phyloP scores from a whole-genome alignment of 192 early-diverging fungal species.

The Backusella tuberculispora region DNA sequence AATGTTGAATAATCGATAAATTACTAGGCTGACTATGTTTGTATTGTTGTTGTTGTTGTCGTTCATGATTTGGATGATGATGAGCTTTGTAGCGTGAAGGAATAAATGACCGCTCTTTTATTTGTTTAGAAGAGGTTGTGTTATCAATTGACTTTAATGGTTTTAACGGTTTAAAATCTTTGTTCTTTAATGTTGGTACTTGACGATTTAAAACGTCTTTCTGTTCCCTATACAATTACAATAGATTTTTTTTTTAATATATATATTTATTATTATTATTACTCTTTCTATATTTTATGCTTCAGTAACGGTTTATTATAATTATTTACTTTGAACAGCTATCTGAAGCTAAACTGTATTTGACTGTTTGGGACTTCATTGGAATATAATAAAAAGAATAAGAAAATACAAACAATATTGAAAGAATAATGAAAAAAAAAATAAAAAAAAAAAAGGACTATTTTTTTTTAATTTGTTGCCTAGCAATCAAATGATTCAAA shows the following conservation, averaged over 20 bases:
- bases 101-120: not conserved
- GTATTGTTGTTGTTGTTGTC: not conserved
- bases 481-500: slow-evolving; percentile 6
- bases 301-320: not conserved
- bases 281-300: not conserved
- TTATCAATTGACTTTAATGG: slow-evolving; percentile 1
- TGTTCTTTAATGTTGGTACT: not conserved
- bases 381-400: not conserved
- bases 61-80: not conserved
- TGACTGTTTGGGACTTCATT: not conserved
- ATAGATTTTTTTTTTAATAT: not conserved
- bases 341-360: not conserved
- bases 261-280: not conserved
- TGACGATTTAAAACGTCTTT: not conserved
- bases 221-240: not conserved
- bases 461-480: not conserved
- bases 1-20: slow-evolving; percentile 5
- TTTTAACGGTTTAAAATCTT: not conserved
- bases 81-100: slow-evolving; percentile 1
- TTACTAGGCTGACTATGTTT: not conserved
- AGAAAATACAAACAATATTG: not conserved
- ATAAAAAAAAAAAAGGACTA: slow-evolving; percentile 7
- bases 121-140: not conserved
- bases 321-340: not conserved
- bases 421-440: not conserved